A percentile compares a stretch with the other conserved stretches of the same genome.
Evolutionary conservation across 2,329 filamentous ascomycete species (phyloP).

Genomic region (Penicillium sp.): DNA sequence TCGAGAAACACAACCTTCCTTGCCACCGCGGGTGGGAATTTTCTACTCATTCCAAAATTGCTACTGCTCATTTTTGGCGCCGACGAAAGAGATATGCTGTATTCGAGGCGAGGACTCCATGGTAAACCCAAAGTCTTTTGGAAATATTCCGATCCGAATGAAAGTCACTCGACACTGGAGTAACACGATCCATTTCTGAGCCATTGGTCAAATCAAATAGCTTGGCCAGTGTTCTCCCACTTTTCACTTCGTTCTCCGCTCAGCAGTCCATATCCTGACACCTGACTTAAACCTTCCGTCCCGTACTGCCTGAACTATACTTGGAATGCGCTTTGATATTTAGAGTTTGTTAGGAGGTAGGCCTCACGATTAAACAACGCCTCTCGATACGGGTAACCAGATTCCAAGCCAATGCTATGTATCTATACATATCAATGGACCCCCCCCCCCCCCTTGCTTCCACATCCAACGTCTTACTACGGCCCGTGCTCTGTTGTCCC

Average conservation of each 20-base stretch:
- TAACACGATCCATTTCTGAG: neutral
- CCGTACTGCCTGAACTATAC: no score
- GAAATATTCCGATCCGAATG: neutral
- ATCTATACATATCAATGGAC: no score
- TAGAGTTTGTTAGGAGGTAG: no score
- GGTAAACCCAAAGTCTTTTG: neutral
- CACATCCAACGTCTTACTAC: neutral
- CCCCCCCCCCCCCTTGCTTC: neutral
- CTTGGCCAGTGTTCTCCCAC: no score
- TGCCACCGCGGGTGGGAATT: constrained; percentile 19
- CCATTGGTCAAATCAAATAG: constrained; percentile 22
- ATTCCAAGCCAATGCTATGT: no score
- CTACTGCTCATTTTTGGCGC: constrained; percentile 4
- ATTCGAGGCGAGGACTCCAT: neutral
- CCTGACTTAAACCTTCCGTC: no score
- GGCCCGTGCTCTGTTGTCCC: neutral
- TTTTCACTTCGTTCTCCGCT: no score
- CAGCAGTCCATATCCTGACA: no score
- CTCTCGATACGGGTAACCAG: no score
- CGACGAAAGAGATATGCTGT: constrained; percentile 1
- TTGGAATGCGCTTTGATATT: no score
- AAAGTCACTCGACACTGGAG: neutral
- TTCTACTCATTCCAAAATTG: constrained; percentile 8
- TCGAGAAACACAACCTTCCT: constrained; percentile 35
- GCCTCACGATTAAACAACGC: no score